These are phyloP conservation scores for Closterium sp. DNA, from an alignment of 139 green algal genomes.

Conservation along the genomic window DNA sequence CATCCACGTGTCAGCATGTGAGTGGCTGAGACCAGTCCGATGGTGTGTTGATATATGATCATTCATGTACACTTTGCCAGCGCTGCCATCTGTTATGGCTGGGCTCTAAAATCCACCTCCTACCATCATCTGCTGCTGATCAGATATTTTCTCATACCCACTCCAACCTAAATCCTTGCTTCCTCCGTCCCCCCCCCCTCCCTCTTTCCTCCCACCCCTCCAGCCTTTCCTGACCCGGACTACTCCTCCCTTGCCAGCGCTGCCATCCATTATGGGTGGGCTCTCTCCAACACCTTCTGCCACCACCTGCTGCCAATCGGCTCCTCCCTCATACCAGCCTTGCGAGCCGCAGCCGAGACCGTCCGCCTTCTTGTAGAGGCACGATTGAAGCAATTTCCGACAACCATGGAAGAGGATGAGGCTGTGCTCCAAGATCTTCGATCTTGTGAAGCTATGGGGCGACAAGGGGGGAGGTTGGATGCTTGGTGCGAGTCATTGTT, in stretches of 20 bases:
- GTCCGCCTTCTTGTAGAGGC: neutral
- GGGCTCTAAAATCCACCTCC: too few relatives aligned
- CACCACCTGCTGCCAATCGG: neutral
- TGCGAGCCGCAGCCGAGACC: neutral
- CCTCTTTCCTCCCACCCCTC: neutral
- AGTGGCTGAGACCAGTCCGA: neutral
- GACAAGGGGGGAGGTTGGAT: neutral
- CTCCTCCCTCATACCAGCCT: neutral
- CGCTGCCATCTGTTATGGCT: too few relatives aligned
- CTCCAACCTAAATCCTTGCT: too few relatives aligned
- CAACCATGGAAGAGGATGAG: neutral
- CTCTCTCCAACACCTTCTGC: neutral
- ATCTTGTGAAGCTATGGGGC: neutral
- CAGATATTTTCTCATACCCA: too few relatives aligned
- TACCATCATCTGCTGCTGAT: too few relatives aligned
- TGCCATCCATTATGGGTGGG: neutral
- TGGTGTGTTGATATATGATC: too few relatives aligned
- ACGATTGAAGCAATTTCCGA: neutral
- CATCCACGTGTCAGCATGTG: neutral
- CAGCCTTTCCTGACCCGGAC: neutral
- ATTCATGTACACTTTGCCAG: too few relatives aligned
- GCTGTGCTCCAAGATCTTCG: neutral
- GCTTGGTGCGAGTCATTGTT: neutral
- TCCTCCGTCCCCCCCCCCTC: neutral
- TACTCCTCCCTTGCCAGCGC: neutral